Conservation (phyloP, 2,329 filamentous ascomycete species). For the Aspergillus proliferans region DNA sequence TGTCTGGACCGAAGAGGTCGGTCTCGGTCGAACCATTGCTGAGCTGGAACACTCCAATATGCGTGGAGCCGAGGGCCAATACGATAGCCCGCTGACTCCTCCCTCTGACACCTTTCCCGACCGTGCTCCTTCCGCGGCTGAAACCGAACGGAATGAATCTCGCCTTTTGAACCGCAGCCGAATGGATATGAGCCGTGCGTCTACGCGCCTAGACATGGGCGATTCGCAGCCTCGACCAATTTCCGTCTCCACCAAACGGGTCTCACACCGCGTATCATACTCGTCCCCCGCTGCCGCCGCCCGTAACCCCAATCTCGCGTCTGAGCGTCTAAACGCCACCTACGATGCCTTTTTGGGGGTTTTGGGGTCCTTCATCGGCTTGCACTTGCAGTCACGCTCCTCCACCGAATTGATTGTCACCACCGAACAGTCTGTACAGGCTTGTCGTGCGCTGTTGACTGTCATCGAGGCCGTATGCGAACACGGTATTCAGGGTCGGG, state of each 20-base stretch:
- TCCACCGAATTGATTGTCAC: constrained; percentile 74
- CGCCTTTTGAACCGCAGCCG: constrained; percentile 28
- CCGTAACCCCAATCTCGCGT: constrained; percentile 68
- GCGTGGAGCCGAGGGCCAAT: constrained; percentile 11
- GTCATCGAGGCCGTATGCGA: constrained; percentile 78
- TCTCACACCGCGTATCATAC: constrained; percentile 68
- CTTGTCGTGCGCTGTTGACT: constrained; percentile 70
- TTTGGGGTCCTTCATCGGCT: constrained; percentile 86
- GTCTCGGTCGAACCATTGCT: constrained; percentile 36
- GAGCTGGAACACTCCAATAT: constrained; percentile 28
- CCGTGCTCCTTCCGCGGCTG: constrained; percentile 16
- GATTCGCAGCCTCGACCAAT: constrained; percentile 24
- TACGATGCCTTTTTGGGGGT: constrained; percentile 88
- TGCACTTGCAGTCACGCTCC: constrained; percentile 89
- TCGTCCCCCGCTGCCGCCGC: constrained; percentile 59
- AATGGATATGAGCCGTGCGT: constrained; percentile 22
- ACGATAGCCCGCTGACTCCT: constrained; percentile 31
- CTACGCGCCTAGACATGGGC: constrained; percentile 18
- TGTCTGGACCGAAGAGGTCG: constrained; percentile 60
- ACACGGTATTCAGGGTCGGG: constrained; percentile 64
- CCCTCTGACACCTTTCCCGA: constrained; percentile 34
- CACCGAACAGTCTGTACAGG: constrained; percentile 75
- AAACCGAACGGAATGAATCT: constrained; percentile 27
- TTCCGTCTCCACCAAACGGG: constrained; percentile 40
- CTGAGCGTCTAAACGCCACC: constrained; percentile 68